Base-by-base conservation (phyloP, 352 stramenopile species). In the Blastocystis sp. region DNA sequence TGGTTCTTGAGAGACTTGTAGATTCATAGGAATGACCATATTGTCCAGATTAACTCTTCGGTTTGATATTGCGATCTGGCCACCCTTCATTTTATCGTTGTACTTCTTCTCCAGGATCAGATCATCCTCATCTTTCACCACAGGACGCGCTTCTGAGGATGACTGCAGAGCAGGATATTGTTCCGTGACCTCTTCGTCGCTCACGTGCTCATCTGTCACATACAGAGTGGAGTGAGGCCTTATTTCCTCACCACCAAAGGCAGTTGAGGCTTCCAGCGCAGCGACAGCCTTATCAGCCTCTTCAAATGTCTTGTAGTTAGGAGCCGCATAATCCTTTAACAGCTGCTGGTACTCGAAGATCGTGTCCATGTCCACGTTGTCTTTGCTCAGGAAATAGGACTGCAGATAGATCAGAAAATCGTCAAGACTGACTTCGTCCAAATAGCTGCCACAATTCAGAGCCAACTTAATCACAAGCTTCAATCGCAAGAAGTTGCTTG, bases 41-140 rank as follows among this genome's bases (percentile, higher is more conserved):
- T 79, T 79, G 24, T 79, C 68, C 24, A 79, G 43, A 79, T 79
- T 79, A 0, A 79, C 68, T 30, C 37, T 39, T 11, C 43, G 37
- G 41, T 41, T 79, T 13, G 11, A n/a, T 9, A 53, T 26, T 24
- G 16, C 16, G 20, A 20, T 34, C 50, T 24, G 26, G 13, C 26
- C 47, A 0, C 11, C 43, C 68, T 79, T 79, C 68, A 79, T 79
- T 47, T 24, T 24, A 39, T 79, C 68, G 2, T 56, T 62, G 24
- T 79, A 79, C 68, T 79, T 79, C 41, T 79, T 79, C 68, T 79
- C 68, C 24, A 79, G 47, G 18, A 39, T 34, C 24, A 55, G 16
- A 2, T 79, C 68, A 39, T 20, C 20, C 68, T 79, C 43, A 2
- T 79, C 43, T 9, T 76, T 76, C 34, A 50, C 26, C 24, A 20